These are phyloP conservation scores for Purshia tridentata DNA, from an alignment of 306 rosid species.

Conservation along the genomic window DNA sequence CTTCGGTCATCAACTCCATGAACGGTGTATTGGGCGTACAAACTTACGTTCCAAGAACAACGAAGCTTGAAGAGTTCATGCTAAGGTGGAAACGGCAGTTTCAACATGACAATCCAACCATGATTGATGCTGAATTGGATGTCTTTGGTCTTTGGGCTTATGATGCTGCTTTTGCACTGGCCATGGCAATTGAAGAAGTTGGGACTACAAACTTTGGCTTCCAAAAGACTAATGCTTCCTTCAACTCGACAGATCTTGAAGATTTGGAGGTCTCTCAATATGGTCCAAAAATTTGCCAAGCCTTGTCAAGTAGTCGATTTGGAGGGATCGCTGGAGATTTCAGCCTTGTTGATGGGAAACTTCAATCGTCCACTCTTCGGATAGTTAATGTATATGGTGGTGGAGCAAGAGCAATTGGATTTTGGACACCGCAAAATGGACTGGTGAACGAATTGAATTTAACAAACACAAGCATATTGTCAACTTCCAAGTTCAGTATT, in stretches of 20 bases:
- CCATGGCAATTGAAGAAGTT: slow-evolving; percentile 32
- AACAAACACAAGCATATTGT: background rate
- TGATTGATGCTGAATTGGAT: slow-evolving; percentile 24
- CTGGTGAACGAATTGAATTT: slow-evolving; percentile 22
- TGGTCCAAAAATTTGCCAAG: slow-evolving; percentile 39
- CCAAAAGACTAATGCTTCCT: slow-evolving; percentile 17
- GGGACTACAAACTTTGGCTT: slow-evolving; percentile 6
- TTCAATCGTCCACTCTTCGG: slow-evolving; percentile 8
- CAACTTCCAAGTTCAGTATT: slow-evolving; percentile 22
- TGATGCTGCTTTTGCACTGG: slow-evolving; percentile 41
- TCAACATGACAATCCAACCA: slow-evolving; percentile 24
- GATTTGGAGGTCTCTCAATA: slow-evolving; percentile 29
- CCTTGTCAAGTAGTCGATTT: slow-evolving; percentile 25
- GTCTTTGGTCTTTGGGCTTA: slow-evolving; percentile 50
- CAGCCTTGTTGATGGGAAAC: slow-evolving; percentile 12
- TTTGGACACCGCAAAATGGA: slow-evolving; percentile 48
- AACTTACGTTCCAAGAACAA: slow-evolving; percentile 37
- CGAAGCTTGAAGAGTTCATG: slow-evolving; percentile 29
- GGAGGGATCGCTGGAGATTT: slow-evolving; percentile 30
- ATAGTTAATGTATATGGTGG: slow-evolving; percentile 44
- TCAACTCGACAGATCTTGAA: slow-evolving; percentile 33
- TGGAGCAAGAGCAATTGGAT: slow-evolving; percentile 41
- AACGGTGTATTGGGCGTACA: slow-evolving; percentile 50
- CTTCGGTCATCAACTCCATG: slow-evolving; percentile 39
- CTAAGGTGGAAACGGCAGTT: slow-evolving; percentile 48